phyloP scores from a whole-genome alignment of 1,284 basidiomycete species.

The Coniferiporia weirii region DNA sequence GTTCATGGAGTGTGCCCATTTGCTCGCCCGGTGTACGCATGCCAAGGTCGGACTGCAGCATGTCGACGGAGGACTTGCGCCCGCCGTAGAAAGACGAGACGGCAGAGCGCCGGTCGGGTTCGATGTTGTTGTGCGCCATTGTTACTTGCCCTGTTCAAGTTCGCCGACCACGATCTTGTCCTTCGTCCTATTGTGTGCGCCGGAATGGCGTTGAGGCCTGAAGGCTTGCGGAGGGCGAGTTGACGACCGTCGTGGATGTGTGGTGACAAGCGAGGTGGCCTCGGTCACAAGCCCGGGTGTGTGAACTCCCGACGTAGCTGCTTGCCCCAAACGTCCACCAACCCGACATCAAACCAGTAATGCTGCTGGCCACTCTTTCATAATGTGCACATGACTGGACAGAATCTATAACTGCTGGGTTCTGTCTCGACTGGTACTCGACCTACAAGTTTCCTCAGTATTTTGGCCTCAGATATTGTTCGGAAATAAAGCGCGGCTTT shows the following conservation, averaged over 20 bases:
- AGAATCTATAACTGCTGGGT: not conserved
- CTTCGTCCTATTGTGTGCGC: not conserved
- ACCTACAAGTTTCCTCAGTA: too few relatives aligned
- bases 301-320: not conserved
- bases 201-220: not conserved
- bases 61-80: slow-evolving; percentile 53
- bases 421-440: too few relatives aligned
- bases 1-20: slow-evolving; percentile 33
- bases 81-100: slow-evolving; percentile 73
- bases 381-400: too few relatives aligned
- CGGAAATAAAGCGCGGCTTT: too few relatives aligned
- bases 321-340: not conserved
- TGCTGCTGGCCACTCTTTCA: not conserved
- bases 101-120: slow-evolving; percentile 62
- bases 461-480: too few relatives aligned
- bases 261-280: not conserved
- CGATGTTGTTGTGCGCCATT: slow-evolving; percentile 22
- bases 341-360: not conserved
- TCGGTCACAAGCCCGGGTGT: not conserved
- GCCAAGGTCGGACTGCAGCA: slow-evolving; percentile 47
- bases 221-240: not conserved
- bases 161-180: not conserved
- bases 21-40: slow-evolving; percentile 20
- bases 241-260: not conserved
- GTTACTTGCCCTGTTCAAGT: not conserved